Conservation (phyloP, 371 early-diverging fungal genomes). For the Actinomucor elegans region DNA sequence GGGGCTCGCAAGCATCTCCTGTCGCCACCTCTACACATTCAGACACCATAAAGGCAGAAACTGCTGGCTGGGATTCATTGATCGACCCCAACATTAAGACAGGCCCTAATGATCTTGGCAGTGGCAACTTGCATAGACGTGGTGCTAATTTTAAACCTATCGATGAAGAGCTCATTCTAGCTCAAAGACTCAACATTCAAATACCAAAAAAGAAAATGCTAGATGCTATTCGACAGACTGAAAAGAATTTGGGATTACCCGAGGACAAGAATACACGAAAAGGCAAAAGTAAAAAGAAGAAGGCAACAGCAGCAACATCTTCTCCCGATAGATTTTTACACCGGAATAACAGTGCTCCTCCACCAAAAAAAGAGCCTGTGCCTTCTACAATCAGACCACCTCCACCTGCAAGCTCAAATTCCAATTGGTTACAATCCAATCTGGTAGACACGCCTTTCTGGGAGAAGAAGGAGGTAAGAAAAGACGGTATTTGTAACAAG, state of each 20-base stretch:
- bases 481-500: no score
- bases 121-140: constrained; percentile 24
- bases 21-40: no score
- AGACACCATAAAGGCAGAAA: no score
- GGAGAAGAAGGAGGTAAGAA: constrained; percentile 7
- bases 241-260: background rate
- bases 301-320: background rate
- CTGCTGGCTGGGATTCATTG: constrained; percentile 17
- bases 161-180: constrained; percentile 21
- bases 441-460: constrained; percentile 25
- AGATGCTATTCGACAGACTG: constrained; percentile 1
- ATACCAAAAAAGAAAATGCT: constrained; percentile 7
- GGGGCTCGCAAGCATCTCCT: constrained; percentile 13
- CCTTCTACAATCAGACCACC: background rate
- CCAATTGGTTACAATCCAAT: constrained; percentile 2
- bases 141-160: constrained; percentile 27
- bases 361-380: background rate
- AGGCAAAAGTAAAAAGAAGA: background rate
- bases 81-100: constrained; percentile 13
- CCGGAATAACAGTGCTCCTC: background rate
- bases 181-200: constrained; percentile 12
- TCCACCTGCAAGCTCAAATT: background rate
- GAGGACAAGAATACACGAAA: background rate
- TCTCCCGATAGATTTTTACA: background rate
- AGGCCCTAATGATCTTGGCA: constrained; percentile 20